Evolutionary conservation across 345 rosid genomes (phyloP).

Genomic region (Dimocarpus longan): DNA sequence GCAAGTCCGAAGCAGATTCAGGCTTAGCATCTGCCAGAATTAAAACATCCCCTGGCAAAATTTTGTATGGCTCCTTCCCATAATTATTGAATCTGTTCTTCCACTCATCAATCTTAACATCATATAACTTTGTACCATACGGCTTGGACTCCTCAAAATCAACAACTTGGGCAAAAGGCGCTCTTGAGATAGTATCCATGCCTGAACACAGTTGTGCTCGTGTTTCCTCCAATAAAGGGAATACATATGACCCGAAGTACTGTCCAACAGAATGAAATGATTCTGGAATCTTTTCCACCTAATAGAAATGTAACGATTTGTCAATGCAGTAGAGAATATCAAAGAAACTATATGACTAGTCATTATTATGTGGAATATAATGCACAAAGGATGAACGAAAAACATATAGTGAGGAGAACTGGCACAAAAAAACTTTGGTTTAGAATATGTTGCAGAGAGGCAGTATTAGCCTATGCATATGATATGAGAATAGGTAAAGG

Average conservation of each 20-base stretch:
- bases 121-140: conserved; percentile 10
- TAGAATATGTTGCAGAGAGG: background rate
- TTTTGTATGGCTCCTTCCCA: conserved; percentile 37
- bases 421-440: background rate
- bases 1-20: conserved; percentile 39
- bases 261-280: conserved; percentile 30
- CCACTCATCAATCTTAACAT: conserved; percentile 41
- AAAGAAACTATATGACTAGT: background rate
- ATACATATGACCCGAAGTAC: conserved; percentile 33
- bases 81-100: conserved; percentile 23
- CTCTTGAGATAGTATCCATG: conserved; percentile 32
- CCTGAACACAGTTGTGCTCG: conserved; percentile 37
- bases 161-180: conserved; percentile 38
- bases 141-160: background rate
- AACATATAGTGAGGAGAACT: background rate
- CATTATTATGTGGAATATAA: background rate
- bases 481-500: background rate
- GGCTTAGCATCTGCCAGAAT: conserved; percentile 40
- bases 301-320: background rate
- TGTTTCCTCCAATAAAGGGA: conserved; percentile 54
- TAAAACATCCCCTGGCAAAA: conserved; percentile 43
- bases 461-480: background rate
- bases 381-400: no score
- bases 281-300: conserved; percentile 44
- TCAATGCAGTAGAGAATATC: background rate